Base-by-base conservation (phyloP, 805 yeast genomes). In the Cyberlindnera meyerae region DNA sequence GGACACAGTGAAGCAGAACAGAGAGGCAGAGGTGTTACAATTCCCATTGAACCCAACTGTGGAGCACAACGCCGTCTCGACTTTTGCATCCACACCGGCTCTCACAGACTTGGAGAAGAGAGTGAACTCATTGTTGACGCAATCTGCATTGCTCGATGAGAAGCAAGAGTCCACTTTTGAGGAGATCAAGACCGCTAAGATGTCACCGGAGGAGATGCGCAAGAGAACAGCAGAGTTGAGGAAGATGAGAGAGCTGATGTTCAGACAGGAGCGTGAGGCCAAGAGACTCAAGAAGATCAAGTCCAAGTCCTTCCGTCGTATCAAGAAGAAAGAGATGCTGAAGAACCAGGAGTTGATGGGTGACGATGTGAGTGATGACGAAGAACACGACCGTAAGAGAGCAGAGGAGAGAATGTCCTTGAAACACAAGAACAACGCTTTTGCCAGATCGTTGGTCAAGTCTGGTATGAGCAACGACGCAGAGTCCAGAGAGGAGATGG, bases 241-340 rank as follows among this genome's bases (percentile, higher is more conserved):
- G 49, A 63, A 83, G 54, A 87, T 88, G 96, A 75, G 98, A 46
- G 98, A 93, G 57, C 73, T 90, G 45, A 86, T 90, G 96, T 93
- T 88, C 66, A 73, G 97, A 52, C 97, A 90, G 52, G 97, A 90
- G 65, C 75, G 80, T 55, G 81, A 85, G 54, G 89, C 97, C 8
- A 88, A 77, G 61, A 75, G 98, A 51, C 71, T 93, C 53, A 90
- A 90, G 67, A 93, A 90, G 65, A 93, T 93, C 61, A 93, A 93
- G 61, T 87, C 96, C 26, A 93, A 90, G 62, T 73, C 87, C 2
- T 93, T 79, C 62, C 84, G 85, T 51, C 82, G 83, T 57, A 82
- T 89, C 36, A 79, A 84, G 53, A 87, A 89, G 73, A 84, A 81
- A 59, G 96, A 89, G 58, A 65, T 84, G 46, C 61, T 82, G 47